Evolutionary conservation across 2,329 filamentous ascomycete genomes (phyloP).

Genomic region (Zymoseptoria ardabiliae): DNA sequence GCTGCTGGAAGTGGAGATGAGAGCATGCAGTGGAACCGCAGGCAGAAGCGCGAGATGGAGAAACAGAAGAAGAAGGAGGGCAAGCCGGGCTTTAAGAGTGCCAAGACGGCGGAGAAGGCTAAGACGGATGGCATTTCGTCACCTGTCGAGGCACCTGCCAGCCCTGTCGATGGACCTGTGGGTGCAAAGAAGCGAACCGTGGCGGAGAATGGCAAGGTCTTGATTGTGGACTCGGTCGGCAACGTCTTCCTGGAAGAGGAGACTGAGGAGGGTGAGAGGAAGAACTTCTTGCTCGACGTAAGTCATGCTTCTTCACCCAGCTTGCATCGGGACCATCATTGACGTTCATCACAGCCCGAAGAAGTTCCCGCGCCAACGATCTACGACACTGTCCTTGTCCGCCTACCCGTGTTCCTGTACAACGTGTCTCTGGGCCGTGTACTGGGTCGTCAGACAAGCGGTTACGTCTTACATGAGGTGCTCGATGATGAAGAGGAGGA

Average conservation of each 20-base stretch:
- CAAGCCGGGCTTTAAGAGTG: constrained; percentile 36
- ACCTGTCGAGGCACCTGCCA: constrained; percentile 45
- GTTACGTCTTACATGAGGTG: constrained; percentile 18
- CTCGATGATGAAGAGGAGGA: constrained; percentile 28
- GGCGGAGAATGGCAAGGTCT: constrained; percentile 88
- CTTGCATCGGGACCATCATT: background rate
- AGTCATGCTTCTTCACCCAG: constrained; percentile 34
- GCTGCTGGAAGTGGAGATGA: constrained; percentile 33
- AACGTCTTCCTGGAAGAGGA: constrained; percentile 94
- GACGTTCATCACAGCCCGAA: constrained; percentile 49
- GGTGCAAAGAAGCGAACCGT: constrained; percentile 81
- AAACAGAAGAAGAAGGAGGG: constrained; percentile 67
- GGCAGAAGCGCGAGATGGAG: constrained; percentile 82
- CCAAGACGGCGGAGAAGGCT: constrained; percentile 50
- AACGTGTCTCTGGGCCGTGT: constrained; percentile 40
- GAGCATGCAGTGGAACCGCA: constrained; percentile 64
- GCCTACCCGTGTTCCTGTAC: constrained; percentile 69
- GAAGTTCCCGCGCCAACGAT: constrained; percentile 73
- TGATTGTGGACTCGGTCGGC: constrained; percentile 85
- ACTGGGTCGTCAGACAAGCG: constrained; percentile 32
- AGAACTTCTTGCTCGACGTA: constrained; percentile 84
- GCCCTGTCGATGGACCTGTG: constrained; percentile 48
- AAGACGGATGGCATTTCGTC: constrained; percentile 45
- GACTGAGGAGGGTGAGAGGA: constrained; percentile 74
- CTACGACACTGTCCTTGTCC: constrained; percentile 73